Evolutionary conservation across 176 grass and related monocot species (phyloP).

Genomic region (Zoysia pacifica): DNA sequence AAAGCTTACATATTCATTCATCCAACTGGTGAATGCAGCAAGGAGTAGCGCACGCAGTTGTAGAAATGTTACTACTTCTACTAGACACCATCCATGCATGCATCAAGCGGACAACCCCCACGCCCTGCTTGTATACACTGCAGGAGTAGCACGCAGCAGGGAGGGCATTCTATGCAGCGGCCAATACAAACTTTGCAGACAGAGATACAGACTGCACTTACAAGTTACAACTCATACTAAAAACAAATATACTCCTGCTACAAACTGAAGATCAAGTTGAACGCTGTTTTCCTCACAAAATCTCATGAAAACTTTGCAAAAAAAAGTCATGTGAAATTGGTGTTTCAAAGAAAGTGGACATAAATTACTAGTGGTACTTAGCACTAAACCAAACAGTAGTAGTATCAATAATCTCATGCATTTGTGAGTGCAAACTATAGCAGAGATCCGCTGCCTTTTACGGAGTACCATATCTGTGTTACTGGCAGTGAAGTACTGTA

Average conservation of each 20-base stretch:
- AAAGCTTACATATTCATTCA: not conserved
- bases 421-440: not conserved
- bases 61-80: not conserved
- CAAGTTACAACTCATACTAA: not conserved
- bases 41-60: not conserved
- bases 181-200: not conserved
- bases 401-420: not conserved
- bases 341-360: no score
- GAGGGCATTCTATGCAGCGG: constrained; percentile 9
- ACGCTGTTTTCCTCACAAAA: no score
- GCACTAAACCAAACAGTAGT: not conserved
- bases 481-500: not conserved
- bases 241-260: not conserved
- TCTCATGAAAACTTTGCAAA: no score
- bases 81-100: not conserved
- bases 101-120: constrained; percentile 15
- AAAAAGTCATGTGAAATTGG: no score
- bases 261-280: no score
- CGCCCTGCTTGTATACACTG: not conserved
- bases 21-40: not conserved
- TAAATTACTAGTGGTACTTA: no score
- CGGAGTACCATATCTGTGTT: not conserved
- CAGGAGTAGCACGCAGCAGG: not conserved
- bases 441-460: not conserved
- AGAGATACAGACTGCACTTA: not conserved